phyloP scores from a whole-genome alignment of 805 yeast species.

The Metschnikowia picachoensis region DNA sequence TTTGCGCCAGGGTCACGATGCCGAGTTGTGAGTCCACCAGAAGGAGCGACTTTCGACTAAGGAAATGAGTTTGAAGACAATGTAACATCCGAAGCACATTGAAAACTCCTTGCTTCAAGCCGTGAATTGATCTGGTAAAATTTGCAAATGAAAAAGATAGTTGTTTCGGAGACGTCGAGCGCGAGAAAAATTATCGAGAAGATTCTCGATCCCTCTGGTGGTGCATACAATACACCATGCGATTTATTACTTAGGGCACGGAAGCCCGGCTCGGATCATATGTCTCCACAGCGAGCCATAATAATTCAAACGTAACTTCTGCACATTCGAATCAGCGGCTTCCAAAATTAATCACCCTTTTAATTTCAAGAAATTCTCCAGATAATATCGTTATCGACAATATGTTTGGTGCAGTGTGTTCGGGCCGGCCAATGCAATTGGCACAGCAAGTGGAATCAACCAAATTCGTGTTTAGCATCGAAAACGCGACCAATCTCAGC shows the following conservation, averaged over 20 bases:
- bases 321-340: no score
- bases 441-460: slow-evolving; percentile 66
- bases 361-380: no score
- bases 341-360: no score
- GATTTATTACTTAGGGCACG: slow-evolving; percentile 2
- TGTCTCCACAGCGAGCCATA: neutral
- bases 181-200: slow-evolving; percentile 16
- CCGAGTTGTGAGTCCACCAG: neutral
- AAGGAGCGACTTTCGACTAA: neutral
- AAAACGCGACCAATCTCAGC: slow-evolving; percentile 61
- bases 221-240: slow-evolving; percentile 3
- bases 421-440: slow-evolving; percentile 58
- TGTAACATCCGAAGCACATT: neutral
- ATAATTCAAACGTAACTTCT: neutral
- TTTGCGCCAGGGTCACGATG: slow-evolving; percentile 13
- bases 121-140: no score
- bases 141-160: no score
- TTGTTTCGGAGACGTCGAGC: no score
- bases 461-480: slow-evolving; percentile 62
- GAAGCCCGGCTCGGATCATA: neutral
- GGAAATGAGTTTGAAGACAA: neutral
- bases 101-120: no score
- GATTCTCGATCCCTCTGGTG: slow-evolving; percentile 8
- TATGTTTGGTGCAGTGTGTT: slow-evolving; percentile 76
- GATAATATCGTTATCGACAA: no score